Base-by-base conservation (phyloP, 1,284 basidiomycete species). In the Fomitopsis pinicola region DNA sequence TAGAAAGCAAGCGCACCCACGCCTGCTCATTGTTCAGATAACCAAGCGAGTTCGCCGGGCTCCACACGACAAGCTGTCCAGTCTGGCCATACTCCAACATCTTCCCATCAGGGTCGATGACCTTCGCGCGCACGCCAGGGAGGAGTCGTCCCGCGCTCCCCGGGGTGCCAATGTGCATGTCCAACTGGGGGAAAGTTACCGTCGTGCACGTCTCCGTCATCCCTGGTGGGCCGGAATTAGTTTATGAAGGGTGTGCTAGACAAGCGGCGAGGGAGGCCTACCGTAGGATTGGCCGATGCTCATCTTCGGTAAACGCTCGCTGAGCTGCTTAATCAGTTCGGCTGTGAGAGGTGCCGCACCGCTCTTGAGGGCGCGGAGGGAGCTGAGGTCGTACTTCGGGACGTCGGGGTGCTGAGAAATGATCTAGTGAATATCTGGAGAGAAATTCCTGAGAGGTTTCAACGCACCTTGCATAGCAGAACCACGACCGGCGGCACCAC, bases 301-400 rank as follows among this genome's bases (percentile, higher is more conserved):
- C 1, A 80, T 79, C 22, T 81, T 73, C 0, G 86, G 86, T 17
- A 90, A 72, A 42, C 84, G 70, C 17, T 76, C 72, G 58, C 80
- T 76, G 26, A 89, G 72, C 65, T 83, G 78, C 22, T 77, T 65
- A 58, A 80, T 83, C 19, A 88, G 75, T 65, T 89, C 88, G 19
- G 79, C 74, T 3, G 88, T 83, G 1, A 92, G 73, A 1, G 89
- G 89, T 0, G 89, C 89, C 0, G 87, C 89, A 26, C 88, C 86
- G 40, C 76, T 78, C 73, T 88, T 80, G 63, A 83, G 77, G 65
- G 80, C 76, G 57, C 82, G 75, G 55, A 92, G 71, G 44, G 78
- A 74, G 42, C 77, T 79, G 30, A 94, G 75, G 64, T 91, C 81
- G 67, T 87, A 86, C 30, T 87, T 76, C 67, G 85, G 82, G 19